Evolutionary conservation across 2,329 filamentous ascomycete genomes (phyloP).

Genomic region (Epichloe baconii): DNA sequence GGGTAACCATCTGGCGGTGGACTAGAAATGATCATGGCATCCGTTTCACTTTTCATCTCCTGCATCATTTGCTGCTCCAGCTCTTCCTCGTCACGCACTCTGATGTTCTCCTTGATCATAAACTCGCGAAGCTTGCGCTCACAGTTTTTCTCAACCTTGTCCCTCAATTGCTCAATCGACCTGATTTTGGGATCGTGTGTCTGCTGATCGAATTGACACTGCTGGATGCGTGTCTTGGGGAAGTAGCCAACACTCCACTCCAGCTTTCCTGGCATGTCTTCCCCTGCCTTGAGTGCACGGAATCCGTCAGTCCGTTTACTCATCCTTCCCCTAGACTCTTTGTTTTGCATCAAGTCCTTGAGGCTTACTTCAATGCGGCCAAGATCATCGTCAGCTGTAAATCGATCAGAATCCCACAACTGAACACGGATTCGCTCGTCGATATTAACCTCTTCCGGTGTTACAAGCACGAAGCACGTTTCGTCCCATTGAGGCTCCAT

Average conservation of each 20-base stretch:
- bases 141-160: constrained; percentile 39
- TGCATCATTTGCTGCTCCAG: constrained; percentile 55
- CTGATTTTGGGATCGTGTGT: constrained; percentile 44
- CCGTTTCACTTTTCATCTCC: constrained; percentile 47
- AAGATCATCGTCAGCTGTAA: constrained; percentile 61
- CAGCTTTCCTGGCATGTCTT: constrained; percentile 56
- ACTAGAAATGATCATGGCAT: constrained; percentile 54
- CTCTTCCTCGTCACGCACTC: constrained; percentile 44
- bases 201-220: constrained; percentile 48
- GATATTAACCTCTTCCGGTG: constrained; percentile 58
- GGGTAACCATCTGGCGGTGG: constrained; percentile 49
- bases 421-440: constrained; percentile 56
- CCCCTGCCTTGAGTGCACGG: constrained; percentile 48
- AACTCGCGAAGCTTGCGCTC: constrained; percentile 55
- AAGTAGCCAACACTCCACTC: constrained; percentile 62
- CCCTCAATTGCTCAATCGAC: constrained; percentile 43
- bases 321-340: constrained; percentile 48
- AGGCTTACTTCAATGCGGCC: constrained; percentile 59
- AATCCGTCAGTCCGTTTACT: constrained; percentile 52
- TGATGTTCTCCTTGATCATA: constrained; percentile 28
- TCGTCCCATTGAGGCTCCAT: constrained; percentile 62
- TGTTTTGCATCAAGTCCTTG: constrained; percentile 47
- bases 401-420: constrained; percentile 63
- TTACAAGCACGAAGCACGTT: constrained; percentile 54
- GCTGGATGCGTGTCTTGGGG: constrained; percentile 49